phyloP scores from a whole-genome alignment of 2,329 filamentous ascomycete genomes.

The Escovopsis sp. region DNA sequence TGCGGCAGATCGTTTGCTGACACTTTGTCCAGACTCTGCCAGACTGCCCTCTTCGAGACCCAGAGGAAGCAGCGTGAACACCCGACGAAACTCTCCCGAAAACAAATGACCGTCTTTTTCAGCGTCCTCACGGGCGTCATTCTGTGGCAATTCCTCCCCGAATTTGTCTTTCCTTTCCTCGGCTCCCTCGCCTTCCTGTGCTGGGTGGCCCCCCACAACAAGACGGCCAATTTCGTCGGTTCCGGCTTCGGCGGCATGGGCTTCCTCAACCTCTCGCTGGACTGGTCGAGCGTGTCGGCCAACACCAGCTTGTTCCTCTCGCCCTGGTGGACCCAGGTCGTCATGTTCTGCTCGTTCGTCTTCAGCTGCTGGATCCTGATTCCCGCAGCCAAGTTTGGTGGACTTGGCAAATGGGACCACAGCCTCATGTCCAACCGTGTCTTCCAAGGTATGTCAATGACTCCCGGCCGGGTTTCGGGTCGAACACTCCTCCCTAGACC shows the following conservation, averaged over 20 bases:
- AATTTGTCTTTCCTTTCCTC: slow-evolving; percentile 45
- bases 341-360: slow-evolving; percentile 39
- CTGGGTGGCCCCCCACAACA: slow-evolving; percentile 46
- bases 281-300: slow-evolving; percentile 47
- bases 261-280: slow-evolving; percentile 42
- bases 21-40: slow-evolving; percentile 22
- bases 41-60: slow-evolving; percentile 45
- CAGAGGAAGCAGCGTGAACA: slow-evolving; percentile 36
- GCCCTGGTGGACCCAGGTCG: slow-evolving; percentile 44
- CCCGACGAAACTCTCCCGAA: slow-evolving; percentile 32
- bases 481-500: too few species aligned
- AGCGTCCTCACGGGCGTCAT: slow-evolving; percentile 34
- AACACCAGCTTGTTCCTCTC: slow-evolving; percentile 37
- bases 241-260: slow-evolving; percentile 48
- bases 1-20: background rate
- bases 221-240: slow-evolving; percentile 44
- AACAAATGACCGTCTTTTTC: slow-evolving; percentile 45
- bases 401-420: slow-evolving; percentile 34
- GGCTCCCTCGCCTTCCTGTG: slow-evolving; percentile 47
- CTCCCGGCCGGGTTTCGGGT: background rate
- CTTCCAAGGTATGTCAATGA: slow-evolving; percentile 20
- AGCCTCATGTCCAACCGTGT: slow-evolving; percentile 44
- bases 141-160: slow-evolving; percentile 47
- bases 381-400: slow-evolving; percentile 43
- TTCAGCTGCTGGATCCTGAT: slow-evolving; percentile 43